Base-by-base conservation (phyloP, 2,329 filamentous ascomycete species). In the Emericellopsis cladophorae region DNA sequence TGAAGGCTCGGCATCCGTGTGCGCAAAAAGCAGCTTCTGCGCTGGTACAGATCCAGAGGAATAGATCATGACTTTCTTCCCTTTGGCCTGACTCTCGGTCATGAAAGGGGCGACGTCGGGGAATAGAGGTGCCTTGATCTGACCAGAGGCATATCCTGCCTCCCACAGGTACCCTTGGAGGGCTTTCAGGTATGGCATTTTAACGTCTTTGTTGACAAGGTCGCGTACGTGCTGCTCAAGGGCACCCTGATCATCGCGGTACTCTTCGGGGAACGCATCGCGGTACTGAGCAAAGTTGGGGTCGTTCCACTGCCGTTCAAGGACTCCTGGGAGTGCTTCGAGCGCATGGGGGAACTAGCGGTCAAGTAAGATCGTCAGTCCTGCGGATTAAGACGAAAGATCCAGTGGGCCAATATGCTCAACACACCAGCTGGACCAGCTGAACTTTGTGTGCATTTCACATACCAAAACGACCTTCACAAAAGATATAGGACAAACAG, bases 381-480 rank as follows among this genome's bases (percentile, higher is more conserved):
- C 18, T 21, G 18, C 18, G 18, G 18, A 21, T 21, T 21, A 21
- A 21, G 18, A 21, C 12, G 26, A 29, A 29, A 4, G 7, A 29
- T 12, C 26, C 26, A 29, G 26, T 7, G 26, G 8, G 26, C 26
- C 3, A 12, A 12, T 29, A 12, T 29, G 26, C 12, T 29, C 3
- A 3, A 29, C 9, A 9, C 26, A 29, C 9, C 26, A 29, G 26
- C 26, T 29, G 26, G 26, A 29, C 26, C 18, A 21, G 18, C 18
- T 21, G 18, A 21, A 5, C 18, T 21, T 35, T 22, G 39, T 26
- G n/a, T 11, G 12, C 26, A 29, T 24, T 5, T 31, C 22, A 65
- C 82, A 74, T 76, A 89, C 84, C 65, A 89, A 67, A 48, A 84
- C 76, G 58, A 88, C 81, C 64, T 85, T 85, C 61, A 89, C 84